Conservation (phyloP, 2,329 filamentous ascomycete species). For the Fusarium sterilihyphosum region DNA sequence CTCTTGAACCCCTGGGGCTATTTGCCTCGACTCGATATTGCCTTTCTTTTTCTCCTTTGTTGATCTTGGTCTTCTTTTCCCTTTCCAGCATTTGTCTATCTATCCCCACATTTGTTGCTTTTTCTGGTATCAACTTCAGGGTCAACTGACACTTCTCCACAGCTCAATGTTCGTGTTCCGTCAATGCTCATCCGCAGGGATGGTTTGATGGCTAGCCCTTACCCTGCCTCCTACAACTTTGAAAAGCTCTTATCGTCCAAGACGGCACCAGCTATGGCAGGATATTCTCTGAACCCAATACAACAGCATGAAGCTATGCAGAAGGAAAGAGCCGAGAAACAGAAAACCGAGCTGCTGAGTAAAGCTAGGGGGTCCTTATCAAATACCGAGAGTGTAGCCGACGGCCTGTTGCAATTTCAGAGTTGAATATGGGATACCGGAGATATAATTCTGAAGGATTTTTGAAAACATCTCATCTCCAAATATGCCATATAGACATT, state of each 20-base stretch:
- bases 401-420: conserved; percentile 50
- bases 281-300: conserved; percentile 55
- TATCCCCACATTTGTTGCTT: conserved; percentile 5
- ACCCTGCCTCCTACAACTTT: conserved; percentile 55
- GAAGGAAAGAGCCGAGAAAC: conserved; percentile 55
- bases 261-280: conserved; percentile 47
- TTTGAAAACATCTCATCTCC: not conserved
- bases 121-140: conserved; percentile 22
- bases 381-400: conserved; percentile 51
- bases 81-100: not conserved
- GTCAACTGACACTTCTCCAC: conserved; percentile 14
- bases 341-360: conserved; percentile 54
- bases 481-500: not conserved
- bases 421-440: not conserved
- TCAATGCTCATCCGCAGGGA: conserved; percentile 70
- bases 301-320: conserved; percentile 61
- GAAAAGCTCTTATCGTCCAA: conserved; percentile 57
- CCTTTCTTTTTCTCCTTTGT: not conserved
- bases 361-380: conserved; percentile 52
- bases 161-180: conserved; percentile 68
- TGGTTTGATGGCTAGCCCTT: conserved; percentile 57
- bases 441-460: not conserved
- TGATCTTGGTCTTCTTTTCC: not conserved
- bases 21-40: not conserved
- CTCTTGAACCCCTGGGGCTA: not conserved